Percentiles rank a stretch among this genome's conserved stretches.
Evolutionary conservation across 2,329 filamentous ascomycete species (phyloP).

Genomic region (Alternaria hordeiaustralica): DNA sequence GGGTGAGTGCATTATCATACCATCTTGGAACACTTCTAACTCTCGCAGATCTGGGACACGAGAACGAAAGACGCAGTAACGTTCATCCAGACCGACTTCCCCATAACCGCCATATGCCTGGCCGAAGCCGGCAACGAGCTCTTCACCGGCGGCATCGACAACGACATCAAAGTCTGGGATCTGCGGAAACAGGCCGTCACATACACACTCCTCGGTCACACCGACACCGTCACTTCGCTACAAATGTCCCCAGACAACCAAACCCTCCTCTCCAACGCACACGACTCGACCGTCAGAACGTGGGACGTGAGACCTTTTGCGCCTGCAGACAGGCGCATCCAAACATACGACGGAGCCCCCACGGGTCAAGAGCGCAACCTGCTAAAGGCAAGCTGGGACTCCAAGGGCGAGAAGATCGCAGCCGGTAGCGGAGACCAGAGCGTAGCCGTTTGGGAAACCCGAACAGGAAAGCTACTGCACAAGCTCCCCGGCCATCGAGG

Average conservation of each 20-base stretch:
- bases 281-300: constrained; percentile 91
- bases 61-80: constrained; percentile 86
- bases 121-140: constrained; percentile 95
- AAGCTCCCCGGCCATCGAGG: constrained; percentile 96
- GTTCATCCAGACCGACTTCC: constrained; percentile 89
- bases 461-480: constrained; percentile 88
- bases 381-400: constrained; percentile 87
- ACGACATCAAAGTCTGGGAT: constrained; percentile 97
- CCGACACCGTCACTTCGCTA: constrained; percentile 89
- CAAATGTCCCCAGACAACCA: constrained; percentile 93
- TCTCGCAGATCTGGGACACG: constrained; percentile 82
- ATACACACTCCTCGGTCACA: constrained; percentile 88
- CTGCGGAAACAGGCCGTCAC: constrained; percentile 87
- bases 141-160: constrained; percentile 93
- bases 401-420: constrained; percentile 82
- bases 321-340: constrained; percentile 81
- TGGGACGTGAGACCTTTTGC: constrained; percentile 98
- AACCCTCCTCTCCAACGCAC: constrained; percentile 85
- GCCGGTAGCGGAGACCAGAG: constrained; percentile 90
- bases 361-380: constrained; percentile 90
- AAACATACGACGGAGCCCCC: constrained; percentile 91
- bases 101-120: constrained; percentile 89
- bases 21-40: constrained; percentile 19
- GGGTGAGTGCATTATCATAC: constrained; percentile 49
- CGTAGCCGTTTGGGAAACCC: constrained; percentile 87